A percentile compares a stretch with the other conserved stretches of the same genome.
Conservation (phyloP, 495 filamentous ascomycete species). For the Talaromyces stipitatus region DNA sequence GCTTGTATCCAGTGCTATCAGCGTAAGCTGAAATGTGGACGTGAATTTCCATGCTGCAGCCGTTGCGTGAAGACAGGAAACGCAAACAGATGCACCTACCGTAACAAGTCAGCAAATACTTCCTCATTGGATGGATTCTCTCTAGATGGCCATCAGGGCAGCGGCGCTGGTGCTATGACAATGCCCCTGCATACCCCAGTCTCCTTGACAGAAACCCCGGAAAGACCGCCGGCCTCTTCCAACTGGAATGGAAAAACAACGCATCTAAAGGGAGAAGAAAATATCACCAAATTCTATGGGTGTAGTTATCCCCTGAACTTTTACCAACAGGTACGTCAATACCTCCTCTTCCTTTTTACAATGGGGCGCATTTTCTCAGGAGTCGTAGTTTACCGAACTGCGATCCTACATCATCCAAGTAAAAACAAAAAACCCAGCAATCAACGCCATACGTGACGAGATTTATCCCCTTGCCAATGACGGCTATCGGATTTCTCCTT, state of each 20-base stretch:
- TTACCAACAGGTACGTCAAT: conserved; percentile 9
- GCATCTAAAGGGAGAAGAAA: conserved; percentile 10
- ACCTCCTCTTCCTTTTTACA: conserved; percentile 1
- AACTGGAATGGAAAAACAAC: conserved; percentile 5
- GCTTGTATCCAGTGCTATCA: conserved; percentile 3
- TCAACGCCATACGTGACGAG: conserved; percentile 8
- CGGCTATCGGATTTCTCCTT: conserved; percentile 1
- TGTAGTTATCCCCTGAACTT: conserved; percentile 11
- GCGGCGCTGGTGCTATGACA: not conserved
- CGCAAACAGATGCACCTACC: conserved; percentile 6
- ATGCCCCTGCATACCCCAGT: conserved; percentile 2
- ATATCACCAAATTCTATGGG: conserved; percentile 9
- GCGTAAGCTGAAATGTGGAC: conserved; percentile 3
- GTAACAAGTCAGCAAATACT: not conserved
- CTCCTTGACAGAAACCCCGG: not conserved
- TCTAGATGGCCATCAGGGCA: not conserved
- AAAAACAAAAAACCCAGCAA: conserved; percentile 7
- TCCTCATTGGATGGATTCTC: not conserved
- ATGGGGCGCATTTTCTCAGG: conserved; percentile 1
- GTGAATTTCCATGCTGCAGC: conserved; percentile 1
- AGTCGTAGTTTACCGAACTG: conserved; percentile 9
- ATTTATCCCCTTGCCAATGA: conserved; percentile 8
- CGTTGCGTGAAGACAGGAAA: conserved; percentile 9
- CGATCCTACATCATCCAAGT: conserved; percentile 8
- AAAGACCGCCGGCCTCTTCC: conserved; percentile 2